Evolutionary conservation across 345 rosid genomes (phyloP).

Genomic region (Lagerstroemia speciosa): DNA sequence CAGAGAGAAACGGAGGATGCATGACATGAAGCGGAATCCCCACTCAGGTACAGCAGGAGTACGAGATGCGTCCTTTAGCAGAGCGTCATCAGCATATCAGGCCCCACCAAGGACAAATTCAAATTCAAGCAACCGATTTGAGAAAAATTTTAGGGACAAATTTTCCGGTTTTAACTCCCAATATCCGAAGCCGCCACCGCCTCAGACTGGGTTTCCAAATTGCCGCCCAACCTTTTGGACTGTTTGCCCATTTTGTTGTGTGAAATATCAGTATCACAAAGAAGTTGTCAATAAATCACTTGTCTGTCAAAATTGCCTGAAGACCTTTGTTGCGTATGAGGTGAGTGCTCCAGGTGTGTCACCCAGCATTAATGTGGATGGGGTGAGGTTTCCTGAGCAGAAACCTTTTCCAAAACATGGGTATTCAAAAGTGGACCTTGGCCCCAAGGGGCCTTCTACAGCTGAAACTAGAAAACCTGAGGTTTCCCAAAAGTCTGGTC

Average conservation of each 20-base stretch:
- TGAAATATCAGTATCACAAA: slow-evolving; percentile 35
- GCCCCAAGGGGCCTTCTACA: slow-evolving; percentile 21
- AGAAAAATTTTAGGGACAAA: slow-evolving; percentile 16
- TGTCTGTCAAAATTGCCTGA: slow-evolving; percentile 45
- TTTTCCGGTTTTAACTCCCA: slow-evolving; percentile 26
- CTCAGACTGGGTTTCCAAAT: slow-evolving; percentile 29
- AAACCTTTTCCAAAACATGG: slow-evolving; percentile 32
- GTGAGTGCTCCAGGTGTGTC: slow-evolving; percentile 23
- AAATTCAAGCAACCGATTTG: slow-evolving; percentile 19
- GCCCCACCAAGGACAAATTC: slow-evolving; percentile 26
- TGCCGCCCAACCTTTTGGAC: slow-evolving; percentile 50
- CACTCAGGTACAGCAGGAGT: slow-evolving; percentile 7
- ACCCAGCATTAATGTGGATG: slow-evolving; percentile 14
- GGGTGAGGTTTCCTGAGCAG: slow-evolving; percentile 31
- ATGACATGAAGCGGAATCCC: slow-evolving; percentile 44
- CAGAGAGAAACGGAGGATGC: slow-evolving; percentile 38
- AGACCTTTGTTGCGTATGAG: slow-evolving; percentile 42
- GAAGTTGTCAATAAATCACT: slow-evolving; percentile 25
- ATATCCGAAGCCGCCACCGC: slow-evolving; percentile 26
- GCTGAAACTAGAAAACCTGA: slow-evolving; percentile 21
- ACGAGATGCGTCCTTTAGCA: slow-evolving; percentile 7
- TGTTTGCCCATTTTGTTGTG: slow-evolving; percentile 54
- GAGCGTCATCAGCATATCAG: slow-evolving; percentile 25
- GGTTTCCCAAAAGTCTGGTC: slow-evolving; percentile 21
- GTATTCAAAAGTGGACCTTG: slow-evolving; percentile 31